Conservation (phyloP, 805 yeast genomes). For the Saccharomyces mikatae region DNA sequence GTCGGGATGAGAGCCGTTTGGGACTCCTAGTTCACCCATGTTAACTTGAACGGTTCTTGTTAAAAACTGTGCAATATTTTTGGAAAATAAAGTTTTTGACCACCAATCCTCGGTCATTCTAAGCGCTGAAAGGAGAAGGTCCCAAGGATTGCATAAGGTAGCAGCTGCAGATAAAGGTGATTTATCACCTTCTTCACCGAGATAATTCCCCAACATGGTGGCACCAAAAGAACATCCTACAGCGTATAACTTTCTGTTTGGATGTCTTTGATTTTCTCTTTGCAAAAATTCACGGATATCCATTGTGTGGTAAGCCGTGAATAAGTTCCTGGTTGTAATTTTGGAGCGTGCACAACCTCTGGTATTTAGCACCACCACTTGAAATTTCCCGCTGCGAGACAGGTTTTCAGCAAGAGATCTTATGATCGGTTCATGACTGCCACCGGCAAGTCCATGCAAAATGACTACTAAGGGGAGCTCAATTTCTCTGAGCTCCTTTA, state of each 20-base stretch:
- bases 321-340: conserved; percentile 58
- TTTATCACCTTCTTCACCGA: conserved; percentile 57
- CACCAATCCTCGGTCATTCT: conserved; percentile 34
- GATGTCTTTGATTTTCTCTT: conserved; percentile 43
- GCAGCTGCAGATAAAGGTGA: conserved; percentile 50
- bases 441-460: conserved; percentile 71
- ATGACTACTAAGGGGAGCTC: conserved; percentile 52
- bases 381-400: conserved; percentile 36
- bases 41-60: conserved; percentile 40
- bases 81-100: conserved; percentile 37
- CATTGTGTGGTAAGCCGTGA: conserved; percentile 60
- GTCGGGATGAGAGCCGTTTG: conserved; percentile 11
- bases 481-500: conserved; percentile 30
- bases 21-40: conserved; percentile 23
- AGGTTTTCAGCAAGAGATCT: conserved; percentile 45
- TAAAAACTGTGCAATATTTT: conserved; percentile 36
- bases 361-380: conserved; percentile 57
- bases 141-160: conserved; percentile 66
- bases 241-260: conserved; percentile 54
- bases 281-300: conserved; percentile 56
- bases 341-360: conserved; percentile 75
- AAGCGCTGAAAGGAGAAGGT: conserved; percentile 46
- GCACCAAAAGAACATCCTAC: conserved; percentile 73
- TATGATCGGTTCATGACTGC: conserved; percentile 68
- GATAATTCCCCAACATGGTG: conserved; percentile 53